phyloP scores from a whole-genome alignment of 768 basidiomycete species.

The Rossbeevera mucosa region DNA sequence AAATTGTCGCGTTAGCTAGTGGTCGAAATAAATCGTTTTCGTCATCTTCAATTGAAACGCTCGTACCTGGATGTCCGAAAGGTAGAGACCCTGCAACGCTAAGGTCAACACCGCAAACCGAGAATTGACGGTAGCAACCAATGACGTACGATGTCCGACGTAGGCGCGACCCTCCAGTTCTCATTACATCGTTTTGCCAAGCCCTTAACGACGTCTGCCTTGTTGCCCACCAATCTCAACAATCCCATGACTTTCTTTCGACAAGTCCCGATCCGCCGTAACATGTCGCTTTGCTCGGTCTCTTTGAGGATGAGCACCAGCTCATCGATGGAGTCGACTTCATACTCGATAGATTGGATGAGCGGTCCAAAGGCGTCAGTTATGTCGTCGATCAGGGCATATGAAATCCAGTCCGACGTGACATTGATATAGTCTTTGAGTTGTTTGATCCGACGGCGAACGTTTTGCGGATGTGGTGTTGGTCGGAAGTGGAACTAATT shows the following conservation, averaged over 20 bases:
- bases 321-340: slow-evolving; percentile 98
- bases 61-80: slow-evolving; percentile 85
- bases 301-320: slow-evolving; percentile 89
- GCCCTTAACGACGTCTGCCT: slow-evolving; percentile 99
- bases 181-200: slow-evolving; percentile 97
- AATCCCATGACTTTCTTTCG: slow-evolving; percentile 99
- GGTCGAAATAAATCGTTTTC: neutral
- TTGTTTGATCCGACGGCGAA: slow-evolving; percentile 96
- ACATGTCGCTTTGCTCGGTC: slow-evolving; percentile 85
- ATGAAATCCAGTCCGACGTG: slow-evolving; percentile 99
- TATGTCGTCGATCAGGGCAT: slow-evolving; percentile 98
- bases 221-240: slow-evolving; percentile 95
- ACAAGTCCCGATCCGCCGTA: slow-evolving; percentile 93
- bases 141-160: slow-evolving; percentile 82
- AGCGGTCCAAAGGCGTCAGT: slow-evolving; percentile 98
- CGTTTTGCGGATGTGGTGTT: slow-evolving; percentile 96
- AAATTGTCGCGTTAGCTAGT: slow-evolving; percentile 9
- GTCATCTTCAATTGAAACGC: too few relatives aligned
- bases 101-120: slow-evolving; percentile 1
- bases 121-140: neutral
- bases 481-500: slow-evolving; percentile 92
- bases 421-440: slow-evolving; percentile 98
- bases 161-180: slow-evolving; percentile 97
- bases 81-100: slow-evolving; percentile 71
- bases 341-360: slow-evolving; percentile 98